Evolutionary conservation across 352 stramenopile genomes (phyloP).

Genomic region (Blastocystis sp.): DNA sequence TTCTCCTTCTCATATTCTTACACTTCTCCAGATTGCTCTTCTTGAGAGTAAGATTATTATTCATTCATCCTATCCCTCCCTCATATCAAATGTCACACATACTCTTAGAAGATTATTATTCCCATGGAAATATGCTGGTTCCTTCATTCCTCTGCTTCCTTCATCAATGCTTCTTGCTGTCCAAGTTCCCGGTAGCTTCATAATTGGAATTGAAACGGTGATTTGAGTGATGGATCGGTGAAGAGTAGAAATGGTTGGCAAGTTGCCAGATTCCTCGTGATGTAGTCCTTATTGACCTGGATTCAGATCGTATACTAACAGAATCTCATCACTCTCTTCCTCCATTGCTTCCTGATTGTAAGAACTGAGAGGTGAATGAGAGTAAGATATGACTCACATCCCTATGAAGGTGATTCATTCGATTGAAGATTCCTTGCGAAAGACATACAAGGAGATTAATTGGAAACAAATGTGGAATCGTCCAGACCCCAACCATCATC

Average conservation of each 20-base stretch:
- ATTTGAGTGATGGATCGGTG: neutral
- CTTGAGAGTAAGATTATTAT: slow-evolving; percentile 17
- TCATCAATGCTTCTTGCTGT: slow-evolving; percentile 44
- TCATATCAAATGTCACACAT: slow-evolving; percentile 21
- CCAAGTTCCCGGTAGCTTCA: slow-evolving; percentile 46
- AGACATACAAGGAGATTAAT: neutral
- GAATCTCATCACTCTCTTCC: neutral
- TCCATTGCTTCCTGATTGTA: slow-evolving; percentile 17
- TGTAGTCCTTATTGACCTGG: slow-evolving; percentile 2
- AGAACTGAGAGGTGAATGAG: neutral
- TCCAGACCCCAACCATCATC: neutral
- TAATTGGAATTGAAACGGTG: slow-evolving; percentile 46
- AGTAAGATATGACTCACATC: neutral
- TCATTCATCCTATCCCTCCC: neutral
- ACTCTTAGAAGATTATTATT: slow-evolving; percentile 17
- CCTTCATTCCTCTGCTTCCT: slow-evolving; percentile 50
- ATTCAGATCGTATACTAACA: neutral
- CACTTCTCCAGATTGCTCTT: neutral
- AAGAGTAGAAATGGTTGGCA: slow-evolving; percentile 4
- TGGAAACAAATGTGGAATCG: slow-evolving; percentile 14
- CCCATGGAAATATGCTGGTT: slow-evolving; percentile 44
- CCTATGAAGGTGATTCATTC: neutral
- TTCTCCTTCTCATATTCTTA: neutral
- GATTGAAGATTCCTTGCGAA: neutral
- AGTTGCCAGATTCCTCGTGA: neutral